phyloP scores from a whole-genome alignment of 305 asterid species.

The Ruellia speciosa region DNA sequence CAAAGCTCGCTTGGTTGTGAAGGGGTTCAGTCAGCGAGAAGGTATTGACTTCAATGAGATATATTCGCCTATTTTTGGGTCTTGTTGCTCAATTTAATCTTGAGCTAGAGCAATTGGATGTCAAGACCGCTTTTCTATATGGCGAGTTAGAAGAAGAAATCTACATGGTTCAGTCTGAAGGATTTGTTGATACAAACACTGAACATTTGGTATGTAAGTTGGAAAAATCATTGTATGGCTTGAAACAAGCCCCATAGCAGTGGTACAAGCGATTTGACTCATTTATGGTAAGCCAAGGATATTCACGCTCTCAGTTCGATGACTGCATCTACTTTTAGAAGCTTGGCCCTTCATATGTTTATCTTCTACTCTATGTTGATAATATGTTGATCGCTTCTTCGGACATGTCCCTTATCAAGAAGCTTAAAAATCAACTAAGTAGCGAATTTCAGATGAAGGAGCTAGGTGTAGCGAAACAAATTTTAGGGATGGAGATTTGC shows the following conservation, averaged over 20 bases:
- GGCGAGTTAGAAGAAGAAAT: conserved; percentile 1
- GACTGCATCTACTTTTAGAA: no score
- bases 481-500: no score
- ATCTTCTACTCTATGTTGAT: no score
- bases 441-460: no score
- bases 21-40: neutral
- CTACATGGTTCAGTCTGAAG: neutral
- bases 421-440: no score
- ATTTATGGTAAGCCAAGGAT: neutral
- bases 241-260: neutral
- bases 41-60: neutral
- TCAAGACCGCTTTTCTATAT: neutral
- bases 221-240: neutral
- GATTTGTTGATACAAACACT: neutral
- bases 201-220: neutral
- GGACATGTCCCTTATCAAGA: no score
- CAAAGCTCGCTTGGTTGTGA: neutral
- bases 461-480: no score
- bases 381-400: neutral
- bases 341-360: no score
- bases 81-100: neutral
- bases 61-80: neutral
- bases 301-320: no score
- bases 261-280: conserved; percentile 1
- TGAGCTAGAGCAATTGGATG: neutral